Evolutionary conservation across 2,329 filamentous ascomycete species (phyloP).

Genomic region (Fusarium tanahbumbuense): DNA sequence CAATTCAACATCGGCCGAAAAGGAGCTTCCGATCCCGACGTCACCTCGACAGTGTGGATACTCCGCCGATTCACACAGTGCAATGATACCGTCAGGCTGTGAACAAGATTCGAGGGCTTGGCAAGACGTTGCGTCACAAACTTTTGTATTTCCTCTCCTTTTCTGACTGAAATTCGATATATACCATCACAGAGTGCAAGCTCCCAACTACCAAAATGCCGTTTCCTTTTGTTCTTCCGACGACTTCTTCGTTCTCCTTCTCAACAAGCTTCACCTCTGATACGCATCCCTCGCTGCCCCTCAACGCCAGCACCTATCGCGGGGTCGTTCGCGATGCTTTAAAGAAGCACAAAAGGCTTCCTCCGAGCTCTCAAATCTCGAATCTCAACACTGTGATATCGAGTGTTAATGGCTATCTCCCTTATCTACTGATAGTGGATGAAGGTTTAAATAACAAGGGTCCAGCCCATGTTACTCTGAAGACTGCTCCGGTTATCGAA

Average conservation of each 20-base stretch:
- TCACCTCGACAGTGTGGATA: conserved; percentile 21
- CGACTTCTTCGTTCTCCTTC: conserved; percentile 88
- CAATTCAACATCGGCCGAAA: conserved; percentile 19
- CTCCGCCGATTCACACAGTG: conserved; percentile 25
- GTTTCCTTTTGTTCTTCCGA: conserved; percentile 88
- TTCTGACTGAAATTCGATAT: background rate
- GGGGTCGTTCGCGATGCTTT: conserved; percentile 84
- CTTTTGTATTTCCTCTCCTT: background rate
- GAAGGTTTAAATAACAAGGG: conserved; percentile 70
- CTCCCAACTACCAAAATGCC: conserved; percentile 72
- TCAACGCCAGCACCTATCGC: conserved; percentile 84
- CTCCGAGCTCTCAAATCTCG: conserved; percentile 74
- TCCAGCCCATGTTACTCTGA: conserved; percentile 65
- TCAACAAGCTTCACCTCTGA: conserved; percentile 79
- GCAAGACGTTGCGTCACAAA: conserved; percentile 26
- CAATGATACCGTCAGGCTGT: conserved; percentile 36
- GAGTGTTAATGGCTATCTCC: conserved; percentile 80
- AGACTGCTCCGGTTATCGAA: conserved; percentile 72
- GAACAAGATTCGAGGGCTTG: conserved; percentile 34
- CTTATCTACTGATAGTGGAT: conserved; percentile 84
- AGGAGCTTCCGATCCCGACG: conserved; percentile 42
- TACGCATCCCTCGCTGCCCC: conserved; percentile 89
- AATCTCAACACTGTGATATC: conserved; percentile 77
- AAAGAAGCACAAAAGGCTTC: conserved; percentile 90
- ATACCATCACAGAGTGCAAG: background rate